These are phyloP conservation scores for Metarhizium brunneum DNA, from an alignment of 2,329 filamentous ascomycete genomes.

Conservation along the genomic window DNA sequence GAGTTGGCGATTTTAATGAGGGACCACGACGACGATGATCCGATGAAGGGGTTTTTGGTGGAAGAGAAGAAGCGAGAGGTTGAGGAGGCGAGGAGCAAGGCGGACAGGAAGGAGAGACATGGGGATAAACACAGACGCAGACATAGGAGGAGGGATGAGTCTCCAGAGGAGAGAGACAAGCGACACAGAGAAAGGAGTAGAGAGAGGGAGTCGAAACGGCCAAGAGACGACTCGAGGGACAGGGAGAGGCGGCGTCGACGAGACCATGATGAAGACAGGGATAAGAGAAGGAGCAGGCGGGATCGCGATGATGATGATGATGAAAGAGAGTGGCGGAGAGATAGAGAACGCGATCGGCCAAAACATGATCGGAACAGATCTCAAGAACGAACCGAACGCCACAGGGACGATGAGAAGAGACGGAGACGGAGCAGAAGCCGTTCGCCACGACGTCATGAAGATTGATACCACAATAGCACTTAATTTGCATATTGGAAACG, in stretches of 20 bases:
- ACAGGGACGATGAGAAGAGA: conserved; percentile 17
- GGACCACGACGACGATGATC: conserved; percentile 89
- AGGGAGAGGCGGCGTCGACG: conserved; percentile 15
- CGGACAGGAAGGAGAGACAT: conserved; percentile 38
- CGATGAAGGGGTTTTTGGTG: conserved; percentile 88
- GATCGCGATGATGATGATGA: neutral
- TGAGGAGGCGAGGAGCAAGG: conserved; percentile 51
- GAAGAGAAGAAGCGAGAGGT: conserved; percentile 89
- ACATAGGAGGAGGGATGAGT: conserved; percentile 21
- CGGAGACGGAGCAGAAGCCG: conserved; percentile 31
- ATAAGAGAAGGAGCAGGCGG: conserved; percentile 6
- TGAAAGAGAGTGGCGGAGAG: conserved; percentile 3
- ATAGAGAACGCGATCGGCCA: conserved; percentile 17
- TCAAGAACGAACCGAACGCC: conserved; percentile 17
- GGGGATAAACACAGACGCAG: conserved; percentile 29
- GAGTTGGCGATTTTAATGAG: conserved; percentile 67
- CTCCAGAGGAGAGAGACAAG: conserved; percentile 17
- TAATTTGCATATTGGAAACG: conserved; percentile 11
- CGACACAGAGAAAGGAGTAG: conserved; percentile 10
- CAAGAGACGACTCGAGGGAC: conserved; percentile 19
- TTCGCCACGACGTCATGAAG: conserved; percentile 27
- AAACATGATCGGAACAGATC: conserved; percentile 19
- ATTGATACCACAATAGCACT: conserved; percentile 10
- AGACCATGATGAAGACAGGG: conserved; percentile 14
- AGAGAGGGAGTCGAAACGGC: conserved; percentile 20